Evolutionary conservation across 768 basidiomycete genomes (phyloP).

Genomic region (Cystofilobasidium bisporidii): DNA sequence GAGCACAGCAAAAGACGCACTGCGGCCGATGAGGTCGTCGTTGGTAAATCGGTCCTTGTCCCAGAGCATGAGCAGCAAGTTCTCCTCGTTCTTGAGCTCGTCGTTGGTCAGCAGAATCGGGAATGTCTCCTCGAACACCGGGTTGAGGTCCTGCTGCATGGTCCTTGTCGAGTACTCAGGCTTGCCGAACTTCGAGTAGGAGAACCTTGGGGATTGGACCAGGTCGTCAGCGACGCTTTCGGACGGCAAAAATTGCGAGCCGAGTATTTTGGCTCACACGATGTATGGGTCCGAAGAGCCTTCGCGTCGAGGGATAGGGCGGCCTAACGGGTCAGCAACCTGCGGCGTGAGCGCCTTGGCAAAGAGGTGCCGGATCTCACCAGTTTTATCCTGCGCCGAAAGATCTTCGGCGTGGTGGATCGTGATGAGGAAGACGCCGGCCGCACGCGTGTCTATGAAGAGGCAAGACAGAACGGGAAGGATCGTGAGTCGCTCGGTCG

Average conservation of each 20-base stretch:
- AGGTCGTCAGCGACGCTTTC: neutral
- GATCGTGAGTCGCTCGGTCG: too few species aligned
- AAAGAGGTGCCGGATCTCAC: too few species aligned
- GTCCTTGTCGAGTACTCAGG: slow-evolving; percentile 65
- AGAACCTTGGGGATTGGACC: slow-evolving; percentile 35
- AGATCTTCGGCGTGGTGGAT: slow-evolving; percentile 54
- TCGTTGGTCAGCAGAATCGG: slow-evolving; percentile 52
- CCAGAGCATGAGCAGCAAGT: slow-evolving; percentile 58
- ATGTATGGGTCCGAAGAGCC: slow-evolving; percentile 52
- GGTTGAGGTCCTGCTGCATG: slow-evolving; percentile 53
- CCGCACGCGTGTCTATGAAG: slow-evolving; percentile 53
- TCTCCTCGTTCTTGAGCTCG: slow-evolving; percentile 59
- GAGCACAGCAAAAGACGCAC: neutral
- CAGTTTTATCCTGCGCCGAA: slow-evolving; percentile 46
- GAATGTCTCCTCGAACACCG: slow-evolving; percentile 40
- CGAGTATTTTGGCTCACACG: too few species aligned
- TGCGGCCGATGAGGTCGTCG: slow-evolving; percentile 47
- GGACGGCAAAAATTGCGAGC: too few species aligned
- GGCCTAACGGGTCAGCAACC: too few species aligned
- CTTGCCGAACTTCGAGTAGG: slow-evolving; percentile 47
- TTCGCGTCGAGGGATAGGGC: too few species aligned
- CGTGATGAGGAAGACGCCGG: slow-evolving; percentile 58
- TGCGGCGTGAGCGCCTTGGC: too few species aligned
- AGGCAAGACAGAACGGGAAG: too few species aligned
- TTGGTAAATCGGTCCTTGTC: slow-evolving; percentile 50